These are phyloP conservation scores for Entomophthora muscae DNA, from an alignment of 371 early-diverging fungal genomes.

Conservation along the genomic window DNA sequence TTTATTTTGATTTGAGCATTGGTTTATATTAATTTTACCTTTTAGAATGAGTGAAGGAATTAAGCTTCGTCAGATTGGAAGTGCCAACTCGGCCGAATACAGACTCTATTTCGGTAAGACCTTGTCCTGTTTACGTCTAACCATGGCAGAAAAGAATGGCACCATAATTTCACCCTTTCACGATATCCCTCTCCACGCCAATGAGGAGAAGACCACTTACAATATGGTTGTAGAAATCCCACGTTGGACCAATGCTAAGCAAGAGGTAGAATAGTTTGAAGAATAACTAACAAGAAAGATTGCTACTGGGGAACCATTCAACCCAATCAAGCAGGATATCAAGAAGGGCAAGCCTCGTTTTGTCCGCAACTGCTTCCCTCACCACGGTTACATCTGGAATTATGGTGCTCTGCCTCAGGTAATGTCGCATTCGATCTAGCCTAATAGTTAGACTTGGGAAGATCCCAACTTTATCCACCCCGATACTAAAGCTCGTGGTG, in stretches of 20 bases:
- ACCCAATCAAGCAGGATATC: slow-evolving; percentile 98
- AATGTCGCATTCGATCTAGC: slow-evolving; percentile 7
- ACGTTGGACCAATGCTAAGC: slow-evolving; percentile 98
- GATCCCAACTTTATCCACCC: slow-evolving; percentile 72
- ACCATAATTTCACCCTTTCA: slow-evolving; percentile 88
- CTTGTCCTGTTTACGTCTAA: background rate
- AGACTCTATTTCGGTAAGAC: slow-evolving; percentile 64
- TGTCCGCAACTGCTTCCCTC: slow-evolving; percentile 99
- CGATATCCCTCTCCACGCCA: slow-evolving; percentile 93
- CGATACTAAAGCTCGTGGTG: slow-evolving; percentile 83
- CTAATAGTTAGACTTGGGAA: slow-evolving; percentile 82
- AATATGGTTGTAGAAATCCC: slow-evolving; percentile 99
- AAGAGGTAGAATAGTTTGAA: slow-evolving; percentile 49
- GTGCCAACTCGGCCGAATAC: slow-evolving; percentile 74
- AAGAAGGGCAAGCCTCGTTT: slow-evolving; percentile 98
- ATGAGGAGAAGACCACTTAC: slow-evolving; percentile 60
- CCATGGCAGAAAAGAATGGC: slow-evolving; percentile 38
- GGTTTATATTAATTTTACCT: too few relatives aligned
- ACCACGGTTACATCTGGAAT: slow-evolving; percentile 99
- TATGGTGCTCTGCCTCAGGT: slow-evolving; percentile 97
- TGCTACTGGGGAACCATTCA: slow-evolving; percentile 78
- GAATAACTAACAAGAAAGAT: slow-evolving; percentile 29
- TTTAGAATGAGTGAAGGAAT: background rate
- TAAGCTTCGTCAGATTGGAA: slow-evolving; percentile 46
- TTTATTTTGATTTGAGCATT: too few relatives aligned